Evolutionary conservation across 805 yeast genomes (phyloP), one percentile per base, ranked within the genome.

Genomic region (Candida maris): DNA sequence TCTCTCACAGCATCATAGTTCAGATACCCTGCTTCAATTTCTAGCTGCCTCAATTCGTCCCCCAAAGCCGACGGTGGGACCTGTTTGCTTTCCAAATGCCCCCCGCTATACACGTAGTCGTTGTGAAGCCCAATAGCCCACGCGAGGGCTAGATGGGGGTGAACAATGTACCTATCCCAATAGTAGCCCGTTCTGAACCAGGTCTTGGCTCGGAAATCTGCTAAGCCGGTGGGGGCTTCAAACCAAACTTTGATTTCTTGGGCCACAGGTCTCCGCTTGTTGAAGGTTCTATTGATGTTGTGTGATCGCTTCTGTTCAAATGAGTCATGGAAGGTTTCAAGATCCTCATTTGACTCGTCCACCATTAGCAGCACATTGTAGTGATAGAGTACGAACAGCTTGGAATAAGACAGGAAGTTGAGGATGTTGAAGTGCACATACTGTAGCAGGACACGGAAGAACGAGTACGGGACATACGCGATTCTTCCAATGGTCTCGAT

Each of bases 111-210:
- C 4, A 47, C 19, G 26, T 48, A 50, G 3, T 43, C 42, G 6
- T 24, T 22, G 6, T n/a, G 28, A 13, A 44, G 34, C 2, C 31
- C 31, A 28, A 28, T 7, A 9, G 18, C 15, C 8, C 12, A 9
- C 10, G 31, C 31, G 7, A 28, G 8, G 6, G 19, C 12, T 15
- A 21, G 8, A 8, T 6, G 7, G 8, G 18, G 18, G 42, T 68
- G 67, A 6, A 59, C 41, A 5, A 65, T 32, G 37, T 65, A 65
- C 31, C 70, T 45, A 40, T 68, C 69, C 42, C 61, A 60, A 27
- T 62, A 51, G 41, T 68, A 69, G 30, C 58, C 67, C 1, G 71
- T 49, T 36, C 64, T 46, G 10, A 46, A 31, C 64, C 65, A 60
- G 3, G 52, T 24, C 19, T 46, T 53, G 6, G n/a, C 9, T 4